Percentiles rank a stretch among this genome's conserved stretches.
These are phyloP conservation scores for Thamnidium elegans DNA, from an alignment of 192 early-diverging fungal genomes.

Conservation along the genomic window DNA sequence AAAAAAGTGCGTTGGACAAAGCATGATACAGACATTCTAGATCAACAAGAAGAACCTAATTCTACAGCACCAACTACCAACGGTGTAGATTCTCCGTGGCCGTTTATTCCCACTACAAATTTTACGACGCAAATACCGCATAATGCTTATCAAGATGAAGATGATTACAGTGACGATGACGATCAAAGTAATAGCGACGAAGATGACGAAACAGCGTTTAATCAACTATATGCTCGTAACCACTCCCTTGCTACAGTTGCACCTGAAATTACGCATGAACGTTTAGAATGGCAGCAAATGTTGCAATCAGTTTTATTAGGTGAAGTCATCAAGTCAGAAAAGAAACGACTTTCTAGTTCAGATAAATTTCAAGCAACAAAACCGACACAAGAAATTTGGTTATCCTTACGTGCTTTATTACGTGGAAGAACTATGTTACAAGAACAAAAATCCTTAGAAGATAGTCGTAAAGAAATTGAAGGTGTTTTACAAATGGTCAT, in stretches of 20 bases:
- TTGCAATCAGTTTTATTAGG: constrained; percentile 75
- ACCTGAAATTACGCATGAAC: constrained; percentile 57
- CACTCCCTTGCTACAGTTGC: constrained; percentile 19
- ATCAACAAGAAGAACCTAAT: background rate
- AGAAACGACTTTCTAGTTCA: constrained; percentile 60
- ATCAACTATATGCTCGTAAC: constrained; percentile 22
- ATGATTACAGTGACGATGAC: constrained; percentile 16
- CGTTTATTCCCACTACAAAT: background rate
- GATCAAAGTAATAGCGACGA: constrained; percentile 15
- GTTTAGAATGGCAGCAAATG: constrained; percentile 86
- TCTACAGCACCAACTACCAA: background rate
- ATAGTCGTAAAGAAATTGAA: constrained; percentile 59
- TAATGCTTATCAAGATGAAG: constrained; percentile 13
- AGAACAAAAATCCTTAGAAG: constrained; percentile 67
- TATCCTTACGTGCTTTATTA: constrained; percentile 64
- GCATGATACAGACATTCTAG: constrained; percentile 7
- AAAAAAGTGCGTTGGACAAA: constrained; percentile 24
- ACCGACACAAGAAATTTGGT: constrained; percentile 63
- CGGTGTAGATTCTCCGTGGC: constrained; percentile 6
- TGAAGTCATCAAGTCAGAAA: constrained; percentile 82
- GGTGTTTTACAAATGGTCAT: constrained; percentile 57
- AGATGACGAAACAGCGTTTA: constrained; percentile 21
- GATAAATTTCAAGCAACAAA: constrained; percentile 46
- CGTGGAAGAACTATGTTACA: constrained; percentile 58
- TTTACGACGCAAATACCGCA: background rate